Evolutionary conservation across 352 stramenopile genomes (phyloP).

Genomic region (Phytophthora citricola): DNA sequence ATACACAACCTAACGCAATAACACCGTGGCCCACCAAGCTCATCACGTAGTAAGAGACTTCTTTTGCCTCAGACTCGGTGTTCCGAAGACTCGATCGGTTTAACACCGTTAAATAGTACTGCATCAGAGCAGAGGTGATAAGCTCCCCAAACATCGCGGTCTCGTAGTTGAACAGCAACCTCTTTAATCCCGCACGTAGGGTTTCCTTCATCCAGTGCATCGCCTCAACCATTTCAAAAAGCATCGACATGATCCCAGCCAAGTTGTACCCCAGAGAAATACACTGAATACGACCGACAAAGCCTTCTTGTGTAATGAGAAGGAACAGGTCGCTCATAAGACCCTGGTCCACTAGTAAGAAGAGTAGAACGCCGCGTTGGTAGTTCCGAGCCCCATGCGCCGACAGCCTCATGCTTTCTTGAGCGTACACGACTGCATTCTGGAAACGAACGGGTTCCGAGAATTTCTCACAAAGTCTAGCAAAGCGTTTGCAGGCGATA

Average conservation of each 20-base stretch:
- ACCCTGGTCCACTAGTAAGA: slow-evolving; percentile 24
- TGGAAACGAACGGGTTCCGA: slow-evolving; percentile 7
- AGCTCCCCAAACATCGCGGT: slow-evolving; percentile 2
- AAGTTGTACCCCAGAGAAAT: slow-evolving; percentile 36
- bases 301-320: slow-evolving; percentile 26
- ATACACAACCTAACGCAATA: slow-evolving; percentile 20
- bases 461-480: neutral
- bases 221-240: slow-evolving; percentile 33
- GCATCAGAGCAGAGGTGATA: slow-evolving; percentile 6
- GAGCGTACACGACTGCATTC: slow-evolving; percentile 18
- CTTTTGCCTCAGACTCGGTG: slow-evolving; percentile 2
- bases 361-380: slow-evolving; percentile 13
- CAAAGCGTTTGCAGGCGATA: slow-evolving; percentile 18
- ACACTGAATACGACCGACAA: slow-evolving; percentile 17
- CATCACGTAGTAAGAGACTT: slow-evolving; percentile 28
- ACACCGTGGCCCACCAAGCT: slow-evolving; percentile 26
- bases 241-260: slow-evolving; percentile 20
- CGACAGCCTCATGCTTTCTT: slow-evolving; percentile 19
- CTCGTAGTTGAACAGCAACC: slow-evolving; percentile 14
- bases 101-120: slow-evolving; percentile 10
- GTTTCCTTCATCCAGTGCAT: slow-evolving; percentile 8
- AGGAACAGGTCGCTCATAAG: slow-evolving; percentile 38
- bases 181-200: neutral
- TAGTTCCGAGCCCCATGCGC: slow-evolving; percentile 21
- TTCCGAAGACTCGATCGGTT: slow-evolving; percentile 9